These are phyloP conservation scores for Aspergillus uvarum DNA, from an alignment of 2,329 filamentous ascomycete genomes.

Conservation along the genomic window DNA sequence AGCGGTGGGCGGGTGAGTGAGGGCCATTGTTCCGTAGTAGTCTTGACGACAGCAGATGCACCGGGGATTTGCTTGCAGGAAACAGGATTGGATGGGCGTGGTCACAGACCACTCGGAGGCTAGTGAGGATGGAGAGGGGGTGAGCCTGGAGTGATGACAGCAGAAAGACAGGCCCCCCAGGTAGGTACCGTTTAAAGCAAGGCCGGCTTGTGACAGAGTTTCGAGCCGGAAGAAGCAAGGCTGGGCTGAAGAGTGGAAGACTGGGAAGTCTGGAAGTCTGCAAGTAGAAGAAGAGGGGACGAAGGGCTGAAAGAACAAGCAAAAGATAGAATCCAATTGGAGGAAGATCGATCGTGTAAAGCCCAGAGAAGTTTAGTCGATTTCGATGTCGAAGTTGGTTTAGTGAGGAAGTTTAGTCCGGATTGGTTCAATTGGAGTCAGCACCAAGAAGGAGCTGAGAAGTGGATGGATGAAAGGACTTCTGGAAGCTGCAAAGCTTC, in stretches of 20 bases:
- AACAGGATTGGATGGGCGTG: background rate
- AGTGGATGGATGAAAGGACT: background rate
- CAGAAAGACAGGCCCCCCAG: background rate
- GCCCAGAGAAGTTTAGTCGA: conserved; percentile 6
- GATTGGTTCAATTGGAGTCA: background rate
- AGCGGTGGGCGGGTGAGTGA: conserved; percentile 32
- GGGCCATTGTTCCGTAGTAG: conserved; percentile 30
- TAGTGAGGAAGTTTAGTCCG: conserved; percentile 10
- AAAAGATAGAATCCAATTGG: conserved; percentile 16
- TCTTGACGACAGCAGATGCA: conserved; percentile 11
- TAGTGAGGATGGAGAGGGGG: background rate
- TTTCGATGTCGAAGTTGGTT: background rate
- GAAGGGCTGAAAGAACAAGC: conserved; percentile 15
- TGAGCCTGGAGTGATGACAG: background rate
- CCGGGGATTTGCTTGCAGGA: conserved; percentile 18
- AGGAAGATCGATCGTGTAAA: conserved; percentile 11
- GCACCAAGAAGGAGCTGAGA: background rate
- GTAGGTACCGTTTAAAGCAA: background rate
- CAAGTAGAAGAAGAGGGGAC: conserved; percentile 4
- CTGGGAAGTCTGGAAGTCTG: background rate
- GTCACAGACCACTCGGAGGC: conserved; percentile 1
- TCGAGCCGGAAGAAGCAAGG: background rate
- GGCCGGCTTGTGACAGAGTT: background rate
- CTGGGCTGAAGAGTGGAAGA: background rate
- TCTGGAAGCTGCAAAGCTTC: background rate